Conservation (phyloP, 495 filamentous ascomycete species). For the Chaetomium cochliodes region DNA sequence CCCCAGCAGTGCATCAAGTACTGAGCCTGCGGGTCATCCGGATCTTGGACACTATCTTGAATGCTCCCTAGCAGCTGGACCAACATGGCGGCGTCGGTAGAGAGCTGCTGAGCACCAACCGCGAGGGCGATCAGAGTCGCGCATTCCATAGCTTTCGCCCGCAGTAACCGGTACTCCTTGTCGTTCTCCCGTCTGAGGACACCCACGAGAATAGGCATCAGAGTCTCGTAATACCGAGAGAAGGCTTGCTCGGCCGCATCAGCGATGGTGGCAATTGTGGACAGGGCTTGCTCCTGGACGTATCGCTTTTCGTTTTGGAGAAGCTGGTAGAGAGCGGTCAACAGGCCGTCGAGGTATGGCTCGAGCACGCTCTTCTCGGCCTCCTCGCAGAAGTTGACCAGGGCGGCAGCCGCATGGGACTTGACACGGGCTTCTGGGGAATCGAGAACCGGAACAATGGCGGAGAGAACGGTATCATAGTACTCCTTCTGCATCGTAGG, state of each 20-base stretch:
- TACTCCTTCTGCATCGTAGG: constrained; percentile 98
- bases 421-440: constrained; percentile 92
- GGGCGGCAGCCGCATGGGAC: constrained; percentile 91
- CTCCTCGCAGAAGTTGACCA: constrained; percentile 99
- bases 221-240: constrained; percentile 86
- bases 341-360: constrained; percentile 86
- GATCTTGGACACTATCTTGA: constrained; percentile 81
- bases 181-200: constrained; percentile 84
- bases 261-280: constrained; percentile 97
- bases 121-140: constrained; percentile 95
- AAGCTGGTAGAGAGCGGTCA: constrained; percentile 77
- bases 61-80: constrained; percentile 84
- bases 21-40: constrained; percentile 93
- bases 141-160: constrained; percentile 99
- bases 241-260: constrained; percentile 97
- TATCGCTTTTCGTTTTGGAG: constrained; percentile 89
- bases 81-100: constrained; percentile 76
- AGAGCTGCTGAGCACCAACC: constrained; percentile 90
- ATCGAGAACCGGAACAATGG: constrained; percentile 89
- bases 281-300: constrained; percentile 96
- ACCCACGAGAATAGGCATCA: constrained; percentile 92
- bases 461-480: constrained; percentile 76
- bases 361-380: constrained; percentile 89
- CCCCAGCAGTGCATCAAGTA: constrained; percentile 99
- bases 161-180: constrained; percentile 85